Conservation (phyloP, 1,139 yeast genomes). For the Geotrichum europaeum region DNA sequence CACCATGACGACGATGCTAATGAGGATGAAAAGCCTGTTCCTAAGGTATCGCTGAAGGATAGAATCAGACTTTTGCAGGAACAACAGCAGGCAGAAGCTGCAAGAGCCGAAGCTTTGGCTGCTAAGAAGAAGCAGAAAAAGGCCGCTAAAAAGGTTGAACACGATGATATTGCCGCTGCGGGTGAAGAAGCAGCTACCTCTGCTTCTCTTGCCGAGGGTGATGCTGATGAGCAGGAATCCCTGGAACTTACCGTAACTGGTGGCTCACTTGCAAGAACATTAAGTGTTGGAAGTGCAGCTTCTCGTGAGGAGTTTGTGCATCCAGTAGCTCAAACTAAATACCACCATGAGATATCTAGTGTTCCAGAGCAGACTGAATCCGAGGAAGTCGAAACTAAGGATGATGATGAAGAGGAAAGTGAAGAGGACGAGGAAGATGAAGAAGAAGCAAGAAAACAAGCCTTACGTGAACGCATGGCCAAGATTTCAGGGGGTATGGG, state of each 20-base stretch:
- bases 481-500: conserved; percentile 89
- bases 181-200: background rate
- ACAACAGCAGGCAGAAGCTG: conserved; percentile 76
- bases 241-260: conserved; percentile 6
- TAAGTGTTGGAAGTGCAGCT: background rate
- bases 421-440: conserved; percentile 54
- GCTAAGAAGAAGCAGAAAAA: conserved; percentile 52
- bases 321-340: background rate
- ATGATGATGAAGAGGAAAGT: conserved; percentile 39
- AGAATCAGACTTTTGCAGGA: conserved; percentile 79
- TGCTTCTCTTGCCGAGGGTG: background rate
- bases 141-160: conserved; percentile 5
- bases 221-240: background rate
- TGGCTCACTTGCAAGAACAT: conserved; percentile 1
- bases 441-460: conserved; percentile 74
- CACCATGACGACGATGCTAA: conserved; percentile 21
- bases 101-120: conserved; percentile 60
- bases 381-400: conserved; percentile 26
- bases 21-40: conserved; percentile 48
- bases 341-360: background rate
- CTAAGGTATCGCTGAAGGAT: conserved; percentile 78
- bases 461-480: conserved; percentile 91
- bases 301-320: background rate
- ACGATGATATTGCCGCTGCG: background rate
- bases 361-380: background rate